Percentiles rank a stretch among this genome's conserved stretches.
These are phyloP conservation scores for Solanum pinnatisectum DNA, from an alignment of 257 asterid genomes.

Conservation along the genomic window DNA sequence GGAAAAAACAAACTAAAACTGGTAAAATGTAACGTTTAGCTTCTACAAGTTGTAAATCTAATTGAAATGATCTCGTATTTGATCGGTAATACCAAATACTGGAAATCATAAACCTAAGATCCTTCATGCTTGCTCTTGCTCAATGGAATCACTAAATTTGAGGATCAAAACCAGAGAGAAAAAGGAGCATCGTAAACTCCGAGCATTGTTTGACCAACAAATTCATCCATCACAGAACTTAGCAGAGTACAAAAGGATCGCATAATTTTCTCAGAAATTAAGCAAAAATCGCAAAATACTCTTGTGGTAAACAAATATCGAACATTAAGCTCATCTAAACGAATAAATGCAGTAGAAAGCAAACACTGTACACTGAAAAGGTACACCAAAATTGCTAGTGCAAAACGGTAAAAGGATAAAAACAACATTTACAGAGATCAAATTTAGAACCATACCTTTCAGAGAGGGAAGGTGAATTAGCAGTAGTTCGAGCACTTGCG, in stretches of 20 bases:
- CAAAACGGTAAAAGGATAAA: neutral
- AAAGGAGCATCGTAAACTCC: neutral
- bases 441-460: constrained; percentile 5
- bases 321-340: neutral
- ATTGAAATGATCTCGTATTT: neutral
- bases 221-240: neutral
- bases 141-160: neutral
- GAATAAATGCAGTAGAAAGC: neutral
- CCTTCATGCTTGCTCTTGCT: neutral
- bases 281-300: neutral
- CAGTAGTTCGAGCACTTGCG: constrained; percentile 1
- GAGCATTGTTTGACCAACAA: neutral
- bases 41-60: neutral
- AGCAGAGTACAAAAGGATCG: neutral
- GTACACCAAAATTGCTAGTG: neutral
- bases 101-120: neutral
- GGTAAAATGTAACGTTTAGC: neutral
- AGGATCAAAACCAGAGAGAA: neutral
- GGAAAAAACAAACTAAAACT: neutral
- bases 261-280: neutral
- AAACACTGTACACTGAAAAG: neutral
- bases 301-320: neutral
- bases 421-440: neutral
- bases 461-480: constrained; percentile 16
- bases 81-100: neutral